Base-by-base conservation (phyloP, 495 filamentous ascomycete species). In the Aspergillus affinis region DNA sequence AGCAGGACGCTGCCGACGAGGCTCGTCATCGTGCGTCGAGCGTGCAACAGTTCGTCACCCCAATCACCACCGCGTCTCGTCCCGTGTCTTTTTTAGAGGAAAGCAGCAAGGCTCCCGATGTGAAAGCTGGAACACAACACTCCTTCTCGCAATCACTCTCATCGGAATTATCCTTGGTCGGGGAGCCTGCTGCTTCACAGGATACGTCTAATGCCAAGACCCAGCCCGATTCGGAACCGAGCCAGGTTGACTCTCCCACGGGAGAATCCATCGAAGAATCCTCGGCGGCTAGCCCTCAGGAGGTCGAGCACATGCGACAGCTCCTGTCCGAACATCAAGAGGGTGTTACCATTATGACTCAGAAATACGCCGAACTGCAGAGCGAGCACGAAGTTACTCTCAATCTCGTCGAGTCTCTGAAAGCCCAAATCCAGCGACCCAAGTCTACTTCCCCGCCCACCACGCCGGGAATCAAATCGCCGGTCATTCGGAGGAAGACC, bases 81-180 rank as follows among this genome's bases (percentile, higher is more conserved):
- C 90, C 92, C 15, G 80, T 84, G 54, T 95, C 93, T 88, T 96
- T 96, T 92, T 89, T 97, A 90, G 92, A 85, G 63, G 88, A 91
- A 71, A 81, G 81, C 74, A 81, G 81, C 74, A 87, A 86, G 80
- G 84, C 88, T 65, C 71, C 72, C 77, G 88, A 87, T 66, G 81
- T 82, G 71, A 93, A 86, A 72, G 82, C 85, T 81, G 88, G 86
- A 78, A 87, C 80, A 75, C 90, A 90, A 78, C 86, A 83, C 68
- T 90, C 89, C 81, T 92, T 88, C 79, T 91, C 91, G 84, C 92
- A 89, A 72, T 96, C 93, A 75, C 90, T 97, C 70, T 97, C 90
- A 61, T 93, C 92, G 85, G 93, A 97, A 75, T 86, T 96, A 74
- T 97, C 91, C 78, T 97, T 88, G 79, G 91, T 81, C 85, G 90